These are phyloP conservation scores for Colletotrichum chlorophyti DNA, from an alignment of 2,329 filamentous ascomycete species.

Conservation along the genomic window DNA sequence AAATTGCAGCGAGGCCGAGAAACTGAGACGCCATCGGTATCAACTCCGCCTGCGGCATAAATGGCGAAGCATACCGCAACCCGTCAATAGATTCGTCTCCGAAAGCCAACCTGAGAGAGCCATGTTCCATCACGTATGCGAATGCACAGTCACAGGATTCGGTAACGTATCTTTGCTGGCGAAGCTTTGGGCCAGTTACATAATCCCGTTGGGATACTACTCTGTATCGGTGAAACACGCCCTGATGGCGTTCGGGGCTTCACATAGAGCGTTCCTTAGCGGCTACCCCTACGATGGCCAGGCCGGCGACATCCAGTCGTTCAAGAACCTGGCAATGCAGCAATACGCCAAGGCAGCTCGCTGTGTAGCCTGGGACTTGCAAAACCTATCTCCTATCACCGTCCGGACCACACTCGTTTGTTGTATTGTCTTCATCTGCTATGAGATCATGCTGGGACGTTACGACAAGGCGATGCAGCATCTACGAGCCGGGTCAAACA, in stretches of 20 bases:
- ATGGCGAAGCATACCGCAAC: too few relatives aligned
- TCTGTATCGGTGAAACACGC: not conserved
- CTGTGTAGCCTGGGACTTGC: not conserved
- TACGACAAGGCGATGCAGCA: constrained; percentile 32
- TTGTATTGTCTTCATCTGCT: constrained; percentile 33
- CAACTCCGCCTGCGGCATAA: too few relatives aligned
- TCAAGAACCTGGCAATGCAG: not conserved
- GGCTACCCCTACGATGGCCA: not conserved
- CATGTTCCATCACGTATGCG: constrained; percentile 13
- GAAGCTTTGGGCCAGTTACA: constrained; percentile 10
- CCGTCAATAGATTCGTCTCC: too few relatives aligned
- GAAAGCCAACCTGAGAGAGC: not conserved
- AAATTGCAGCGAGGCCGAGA: too few relatives aligned
- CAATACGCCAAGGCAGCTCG: not conserved
- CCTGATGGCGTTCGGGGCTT: not conserved
- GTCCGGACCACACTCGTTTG: constrained; percentile 19
- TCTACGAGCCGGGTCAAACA: constrained; percentile 28
- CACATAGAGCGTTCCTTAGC: not conserved
- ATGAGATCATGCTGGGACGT: constrained; percentile 32
- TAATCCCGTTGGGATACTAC: constrained; percentile 6
- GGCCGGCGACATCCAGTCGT: not conserved
- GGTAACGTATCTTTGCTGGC: not conserved
- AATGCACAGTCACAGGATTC: not conserved
- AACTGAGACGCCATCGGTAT: too few relatives aligned
- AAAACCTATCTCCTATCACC: not conserved